Evolutionary conservation across 2,329 filamentous ascomycete genomes (phyloP), one percentile per base, ranked within the genome.

Genomic region (Trichothecium sympodiale): DNA sequence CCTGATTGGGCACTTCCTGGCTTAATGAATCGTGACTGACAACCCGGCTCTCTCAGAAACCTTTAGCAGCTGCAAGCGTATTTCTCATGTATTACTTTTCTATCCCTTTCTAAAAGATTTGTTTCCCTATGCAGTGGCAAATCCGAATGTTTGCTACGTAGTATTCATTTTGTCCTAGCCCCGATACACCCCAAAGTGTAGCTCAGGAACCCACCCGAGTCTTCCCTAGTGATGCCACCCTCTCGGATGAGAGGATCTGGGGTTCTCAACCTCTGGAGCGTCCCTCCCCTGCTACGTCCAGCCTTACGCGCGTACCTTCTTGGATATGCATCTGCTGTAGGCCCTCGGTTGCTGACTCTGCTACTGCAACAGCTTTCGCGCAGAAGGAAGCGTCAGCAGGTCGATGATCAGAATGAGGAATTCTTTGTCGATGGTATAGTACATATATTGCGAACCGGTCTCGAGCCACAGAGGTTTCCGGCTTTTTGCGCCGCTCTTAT

Each of bases 401-500:
- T 55, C 43, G 47, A 54, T 15, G 44, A 38, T n/a, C 46, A 57
- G 12, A 43, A 50, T 23, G 39, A 46, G 14, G 12, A 23, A 3
- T 46, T 52, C 12, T 59, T 64, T 36, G 38, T 50, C 13, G 50
- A 46, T 12, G 54, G 56, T 31, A 49, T 49, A 5, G 41, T 48
- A n/a, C 45, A 50, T 25, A 67, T 74, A 38, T 49, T 78, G 25
- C 56, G 55, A 29, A 62, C 62, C 7, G 73, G 71, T 3, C 54
- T 78, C 13, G 69, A 73, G 31, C 56, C 60, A 37, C 66, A 68
- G 40, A 63, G 74, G 8, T 80, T 80, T 46, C 73, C 76, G 30
- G 62, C 73, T 4, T 80, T 80, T 49, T 80, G 75, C 50, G 75
- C 74, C 7, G 60, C 65, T 6, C 55, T 80, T 8, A 67, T 74